Conservation (phyloP, 768 basidiomycete species). For the Mycena sanguinolenta region DNA sequence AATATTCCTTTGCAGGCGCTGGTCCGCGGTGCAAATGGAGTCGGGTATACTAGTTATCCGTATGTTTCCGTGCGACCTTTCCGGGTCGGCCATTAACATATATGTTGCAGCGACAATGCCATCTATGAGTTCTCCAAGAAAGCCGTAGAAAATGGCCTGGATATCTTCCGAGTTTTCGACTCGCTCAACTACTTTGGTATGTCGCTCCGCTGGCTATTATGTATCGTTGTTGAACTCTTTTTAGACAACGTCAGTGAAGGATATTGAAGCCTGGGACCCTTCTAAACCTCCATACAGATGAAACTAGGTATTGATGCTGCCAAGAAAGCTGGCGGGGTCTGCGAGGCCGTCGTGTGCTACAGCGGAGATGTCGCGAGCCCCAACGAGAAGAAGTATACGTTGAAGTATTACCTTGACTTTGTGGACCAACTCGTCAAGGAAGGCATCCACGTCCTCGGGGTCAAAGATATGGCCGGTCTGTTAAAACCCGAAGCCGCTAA, state of each 20-base stretch:
- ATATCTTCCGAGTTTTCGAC: constrained; percentile 99
- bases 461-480: constrained; percentile 99
- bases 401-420: constrained; percentile 97
- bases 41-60: constrained; percentile 99
- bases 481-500: constrained; percentile 95
- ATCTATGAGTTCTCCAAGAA: constrained; percentile 99
- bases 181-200: constrained; percentile 97
- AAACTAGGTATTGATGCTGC: constrained; percentile 98
- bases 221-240: constrained; percentile 21
- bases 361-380: constrained; percentile 96
- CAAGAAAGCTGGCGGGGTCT: constrained; percentile 99
- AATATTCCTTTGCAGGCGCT: constrained; percentile 99
- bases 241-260: constrained; percentile 75
- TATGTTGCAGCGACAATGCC: constrained; percentile 83
- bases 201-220: constrained; percentile 42
- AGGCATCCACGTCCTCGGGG: constrained; percentile 96
- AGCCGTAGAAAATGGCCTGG: constrained; percentile 99
- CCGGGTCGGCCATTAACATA: constrained; percentile 26
- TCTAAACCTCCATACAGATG: constrained; percentile 68
- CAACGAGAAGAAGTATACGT: constrained; percentile 96
- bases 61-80: constrained; percentile 53
- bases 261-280: background rate
- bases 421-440: constrained; percentile 92
- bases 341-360: constrained; percentile 98
- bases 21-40: constrained; percentile 98